Conservation (phyloP, 2,329 filamentous ascomycete genomes). For the Lachnellula suecica region DNA sequence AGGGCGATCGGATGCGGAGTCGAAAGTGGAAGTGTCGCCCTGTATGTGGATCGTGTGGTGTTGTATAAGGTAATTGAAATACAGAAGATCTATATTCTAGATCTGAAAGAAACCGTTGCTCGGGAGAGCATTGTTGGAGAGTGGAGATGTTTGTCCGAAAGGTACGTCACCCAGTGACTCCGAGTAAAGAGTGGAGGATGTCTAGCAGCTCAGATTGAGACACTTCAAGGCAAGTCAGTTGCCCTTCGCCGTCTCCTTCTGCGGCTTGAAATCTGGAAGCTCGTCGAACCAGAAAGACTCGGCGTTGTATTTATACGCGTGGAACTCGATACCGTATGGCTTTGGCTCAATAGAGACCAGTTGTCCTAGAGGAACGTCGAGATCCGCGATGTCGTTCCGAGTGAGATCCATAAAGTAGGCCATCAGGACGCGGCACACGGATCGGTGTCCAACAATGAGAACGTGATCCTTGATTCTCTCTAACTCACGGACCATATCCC, state of each 20-base stretch:
- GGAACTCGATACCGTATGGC: slow-evolving; percentile 96
- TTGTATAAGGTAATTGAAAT: too few relatives aligned
- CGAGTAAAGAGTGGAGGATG: too few relatives aligned
- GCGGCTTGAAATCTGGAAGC: slow-evolving; percentile 78
- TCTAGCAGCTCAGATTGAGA: not conserved
- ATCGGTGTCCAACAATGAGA: slow-evolving; percentile 88
- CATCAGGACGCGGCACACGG: slow-evolving; percentile 86
- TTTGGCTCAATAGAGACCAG: slow-evolving; percentile 95
- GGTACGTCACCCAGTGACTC: too few relatives aligned
- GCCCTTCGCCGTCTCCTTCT: slow-evolving; percentile 43
- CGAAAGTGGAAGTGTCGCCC: too few relatives aligned
- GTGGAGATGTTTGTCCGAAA: too few relatives aligned
- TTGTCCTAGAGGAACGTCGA: slow-evolving; percentile 92
- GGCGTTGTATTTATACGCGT: slow-evolving; percentile 89
- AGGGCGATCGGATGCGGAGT: too few relatives aligned
- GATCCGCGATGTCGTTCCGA: slow-evolving; percentile 86
- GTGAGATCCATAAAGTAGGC: slow-evolving; percentile 96
- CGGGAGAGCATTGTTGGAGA: too few relatives aligned
- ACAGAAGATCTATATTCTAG: too few relatives aligned
- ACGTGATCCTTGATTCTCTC: slow-evolving; percentile 97
- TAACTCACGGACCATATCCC: slow-evolving; percentile 93
- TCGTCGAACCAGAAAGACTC: slow-evolving; percentile 78
- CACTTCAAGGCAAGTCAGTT: slow-evolving; percentile 15
- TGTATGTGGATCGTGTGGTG: too few relatives aligned
- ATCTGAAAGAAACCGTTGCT: too few relatives aligned